Conservation (phyloP, 495 filamentous ascomycete species). For the Lasiosphaeria hispida region DNA sequence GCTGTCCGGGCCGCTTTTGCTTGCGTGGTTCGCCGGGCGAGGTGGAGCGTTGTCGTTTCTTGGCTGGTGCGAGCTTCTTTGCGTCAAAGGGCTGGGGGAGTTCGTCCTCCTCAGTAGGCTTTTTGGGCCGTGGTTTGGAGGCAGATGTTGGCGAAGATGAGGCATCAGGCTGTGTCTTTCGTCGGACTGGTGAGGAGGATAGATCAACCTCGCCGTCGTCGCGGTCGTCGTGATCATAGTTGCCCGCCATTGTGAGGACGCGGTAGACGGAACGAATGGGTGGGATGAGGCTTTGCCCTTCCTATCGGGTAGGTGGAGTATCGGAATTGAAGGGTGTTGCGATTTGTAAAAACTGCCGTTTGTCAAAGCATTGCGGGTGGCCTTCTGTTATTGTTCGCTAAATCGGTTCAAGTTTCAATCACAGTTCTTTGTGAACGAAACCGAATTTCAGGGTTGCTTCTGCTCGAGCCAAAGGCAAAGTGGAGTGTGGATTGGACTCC, state of each 20-base stretch:
- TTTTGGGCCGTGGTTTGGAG: constrained; percentile 8
- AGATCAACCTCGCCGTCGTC: neutral
- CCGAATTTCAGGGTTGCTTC: neutral
- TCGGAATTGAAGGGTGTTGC: neutral
- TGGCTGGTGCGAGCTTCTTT: constrained; percentile 52
- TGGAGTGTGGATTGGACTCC: neutral
- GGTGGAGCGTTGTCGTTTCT: constrained; percentile 45
- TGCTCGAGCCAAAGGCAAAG: too few species aligned
- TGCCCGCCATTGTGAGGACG: constrained; percentile 16
- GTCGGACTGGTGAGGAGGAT: neutral
- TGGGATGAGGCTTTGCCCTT: too few species aligned
- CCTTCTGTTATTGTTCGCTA: too few species aligned
- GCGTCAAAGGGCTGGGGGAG: constrained; percentile 57
- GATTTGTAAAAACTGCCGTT: neutral
- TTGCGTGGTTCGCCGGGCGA: constrained; percentile 54
- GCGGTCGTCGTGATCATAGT: constrained; percentile 23
- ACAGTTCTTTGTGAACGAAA: neutral
- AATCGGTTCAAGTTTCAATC: neutral
- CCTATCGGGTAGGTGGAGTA: neutral
- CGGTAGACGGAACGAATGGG: neutral
- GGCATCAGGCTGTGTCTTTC: neutral
- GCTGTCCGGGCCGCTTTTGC: constrained; percentile 82
- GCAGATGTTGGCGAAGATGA: neutral
- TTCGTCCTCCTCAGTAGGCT: constrained; percentile 31
- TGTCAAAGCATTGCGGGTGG: too few species aligned